Base-by-base conservation (phyloP, 2,329 filamentous ascomycete genomes). In the Zasmidium citrigriseum region DNA sequence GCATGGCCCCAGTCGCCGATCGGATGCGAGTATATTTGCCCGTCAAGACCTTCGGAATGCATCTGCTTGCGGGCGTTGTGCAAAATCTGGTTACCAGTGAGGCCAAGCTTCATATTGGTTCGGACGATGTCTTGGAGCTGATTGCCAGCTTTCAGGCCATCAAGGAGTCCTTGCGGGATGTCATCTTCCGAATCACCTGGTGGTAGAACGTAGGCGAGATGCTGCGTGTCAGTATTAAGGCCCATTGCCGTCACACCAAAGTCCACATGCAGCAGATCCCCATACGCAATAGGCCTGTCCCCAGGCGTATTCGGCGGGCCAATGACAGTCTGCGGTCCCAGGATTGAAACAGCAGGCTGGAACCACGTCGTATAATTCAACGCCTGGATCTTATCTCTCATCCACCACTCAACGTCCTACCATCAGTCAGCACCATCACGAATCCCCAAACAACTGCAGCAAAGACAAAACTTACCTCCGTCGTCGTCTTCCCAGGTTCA, bases 301-400 rank as follows among this genome's bases (percentile, higher is more conserved):
- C 29, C 24, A 4, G 52, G 38, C 25, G 49, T 27, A 18, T 51
- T 23, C 12, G 47, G 51, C n/a, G 49, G 44, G 1, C 55, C 46
- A 9, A 49, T 23, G 38, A 29, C 47, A 18, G 47, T 47, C 20
- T 24, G 23, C 18, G 55, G 49, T 21, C 44, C 27, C 2, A 66
- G 47, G 1, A 66, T 52, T 12, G 58, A 63, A 2, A 66, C 62
- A 7, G 51, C 55, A 4, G 62, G 64, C 11, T 64, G 64, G 20
- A 64, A 66, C 64, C 64, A 64, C 3, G 62, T 66, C 2, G 58
- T 59, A 27, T 66, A 64, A 20, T 66, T 66, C 25, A 64, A 22
- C 2, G 51, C 54, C 38, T 61, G 64, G 3, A 66, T 18, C 49
- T 63, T 62, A 12, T 66, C 64, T 24, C 64, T 44, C 14, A 66